Evolutionary conservation across 208 protist species (phyloP).

Genomic region (Leishmania major): DNA sequence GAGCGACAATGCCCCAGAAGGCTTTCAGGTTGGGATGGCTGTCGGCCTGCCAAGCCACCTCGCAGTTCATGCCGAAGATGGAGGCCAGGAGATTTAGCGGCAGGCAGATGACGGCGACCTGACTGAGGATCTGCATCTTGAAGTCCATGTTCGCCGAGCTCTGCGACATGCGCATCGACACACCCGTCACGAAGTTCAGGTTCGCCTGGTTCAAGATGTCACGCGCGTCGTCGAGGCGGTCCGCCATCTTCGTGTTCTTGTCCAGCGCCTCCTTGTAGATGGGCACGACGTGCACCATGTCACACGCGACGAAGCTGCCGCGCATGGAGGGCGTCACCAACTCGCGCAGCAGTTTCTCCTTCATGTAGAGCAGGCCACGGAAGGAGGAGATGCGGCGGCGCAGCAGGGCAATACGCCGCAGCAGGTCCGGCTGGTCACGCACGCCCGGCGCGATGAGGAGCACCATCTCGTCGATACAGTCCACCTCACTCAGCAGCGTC

Average conservation of each 20-base stretch:
- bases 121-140: conserved; percentile 78
- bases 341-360: conserved; percentile 78
- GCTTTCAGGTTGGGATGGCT: conserved; percentile 50
- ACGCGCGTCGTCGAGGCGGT: conserved; percentile 79
- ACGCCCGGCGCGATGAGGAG: conserved; percentile 78
- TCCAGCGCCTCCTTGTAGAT: conserved; percentile 60
- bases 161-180: conserved; percentile 89
- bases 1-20: conserved; percentile 65
- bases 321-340: conserved; percentile 74
- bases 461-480: conserved; percentile 89
- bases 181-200: conserved; percentile 82
- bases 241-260: conserved; percentile 63
- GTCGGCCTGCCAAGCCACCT: conserved; percentile 77
- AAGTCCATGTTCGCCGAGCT: conserved; percentile 82
- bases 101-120: conserved; percentile 83
- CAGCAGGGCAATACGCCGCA: conserved; percentile 77
- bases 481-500: conserved; percentile 78
- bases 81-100: conserved; percentile 85
- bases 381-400: conserved; percentile 73
- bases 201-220: conserved; percentile 87
- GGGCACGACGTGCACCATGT: conserved; percentile 34
- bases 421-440: conserved; percentile 82
- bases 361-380: conserved; percentile 64
- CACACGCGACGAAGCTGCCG: conserved; percentile 54
- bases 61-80: conserved; percentile 92